Conservation (phyloP, 441 rosid species). For the Hypseocharis bilobata region DNA sequence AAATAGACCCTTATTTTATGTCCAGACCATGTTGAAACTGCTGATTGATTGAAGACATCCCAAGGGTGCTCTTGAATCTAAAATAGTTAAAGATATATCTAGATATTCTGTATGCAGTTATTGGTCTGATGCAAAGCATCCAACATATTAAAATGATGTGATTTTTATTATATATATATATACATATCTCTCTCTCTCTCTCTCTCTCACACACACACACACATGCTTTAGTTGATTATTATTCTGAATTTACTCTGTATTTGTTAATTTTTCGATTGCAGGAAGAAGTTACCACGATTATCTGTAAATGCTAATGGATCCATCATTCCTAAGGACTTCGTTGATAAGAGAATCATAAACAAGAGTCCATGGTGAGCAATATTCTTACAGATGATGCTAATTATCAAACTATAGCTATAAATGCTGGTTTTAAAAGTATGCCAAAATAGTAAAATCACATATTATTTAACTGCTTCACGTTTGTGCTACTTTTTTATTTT, state of each 20-base stretch:
- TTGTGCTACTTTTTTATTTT: neutral
- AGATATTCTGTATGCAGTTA: neutral
- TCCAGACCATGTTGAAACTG: neutral
- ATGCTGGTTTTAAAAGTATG: neutral
- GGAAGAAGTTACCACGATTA: slow-evolving; percentile 65
- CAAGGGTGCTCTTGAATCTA: neutral
- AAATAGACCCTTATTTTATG: neutral
- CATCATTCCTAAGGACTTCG: slow-evolving; percentile 52
- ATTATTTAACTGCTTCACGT: neutral
- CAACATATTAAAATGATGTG: neutral
- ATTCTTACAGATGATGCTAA: neutral
- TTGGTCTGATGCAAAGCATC: neutral
- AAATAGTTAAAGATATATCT: neutral
- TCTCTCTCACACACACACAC: too few species aligned
- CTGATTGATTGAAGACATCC: neutral
- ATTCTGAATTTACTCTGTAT: slow-evolving; percentile 8
- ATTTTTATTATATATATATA: neutral
- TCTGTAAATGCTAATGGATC: slow-evolving; percentile 82
- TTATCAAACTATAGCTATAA: neutral
- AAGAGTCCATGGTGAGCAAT: slow-evolving; percentile 60
- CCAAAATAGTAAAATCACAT: too few species aligned
- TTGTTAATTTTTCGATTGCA: slow-evolving; percentile 31
- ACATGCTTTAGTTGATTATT: slow-evolving; percentile 1
- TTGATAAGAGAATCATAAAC: slow-evolving; percentile 56
- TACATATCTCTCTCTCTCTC: neutral